A percentile compares a stretch with the other conserved stretches of the same genome.
These are phyloP conservation scores for Ceratobasidium theobromae DNA, from an alignment of 1,284 basidiomycete species.

Conservation along the genomic window DNA sequence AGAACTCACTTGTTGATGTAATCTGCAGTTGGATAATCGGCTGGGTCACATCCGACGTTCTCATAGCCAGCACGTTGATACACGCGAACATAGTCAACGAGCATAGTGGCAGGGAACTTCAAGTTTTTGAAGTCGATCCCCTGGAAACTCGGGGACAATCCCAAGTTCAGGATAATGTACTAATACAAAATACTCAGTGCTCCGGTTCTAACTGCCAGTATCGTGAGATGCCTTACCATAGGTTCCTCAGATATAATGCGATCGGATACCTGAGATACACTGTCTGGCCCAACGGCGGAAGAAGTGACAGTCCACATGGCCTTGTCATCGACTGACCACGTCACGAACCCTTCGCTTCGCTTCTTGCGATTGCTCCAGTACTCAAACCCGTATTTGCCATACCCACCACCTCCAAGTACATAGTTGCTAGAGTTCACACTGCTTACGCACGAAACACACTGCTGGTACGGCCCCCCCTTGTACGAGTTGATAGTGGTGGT, in stretches of 20 bases:
- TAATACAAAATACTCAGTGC: constrained; percentile 41
- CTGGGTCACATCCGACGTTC: constrained; percentile 62
- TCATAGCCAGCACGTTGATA: constrained; percentile 65
- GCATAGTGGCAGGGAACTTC: constrained; percentile 68
- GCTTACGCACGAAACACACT: constrained; percentile 70
- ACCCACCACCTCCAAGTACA: constrained; percentile 48
- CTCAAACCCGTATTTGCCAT: constrained; percentile 68
- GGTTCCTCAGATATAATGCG: constrained; percentile 79
- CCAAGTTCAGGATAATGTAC: constrained; percentile 75
- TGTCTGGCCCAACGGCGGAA: constrained; percentile 60
- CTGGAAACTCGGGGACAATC: constrained; percentile 71
- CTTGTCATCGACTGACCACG: constrained; percentile 66
- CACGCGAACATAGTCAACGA: constrained; percentile 74
- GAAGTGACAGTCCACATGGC: constrained; percentile 68
- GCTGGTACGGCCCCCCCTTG: constrained; percentile 75
- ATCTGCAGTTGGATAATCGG: constrained; percentile 58
- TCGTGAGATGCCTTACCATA: constrained; percentile 52
- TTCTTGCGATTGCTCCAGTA: constrained; percentile 68
- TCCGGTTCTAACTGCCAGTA: neutral
- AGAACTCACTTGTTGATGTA: constrained; percentile 52
- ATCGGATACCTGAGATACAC: constrained; percentile 53
- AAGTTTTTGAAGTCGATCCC: constrained; percentile 64
- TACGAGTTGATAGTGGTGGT: constrained; percentile 67
- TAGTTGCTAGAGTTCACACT: constrained; percentile 59
- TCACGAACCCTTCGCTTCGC: constrained; percentile 65